Evolutionary conservation across 2,329 filamentous ascomycete genomes (phyloP).

Genomic region (Penicillium sp.): DNA sequence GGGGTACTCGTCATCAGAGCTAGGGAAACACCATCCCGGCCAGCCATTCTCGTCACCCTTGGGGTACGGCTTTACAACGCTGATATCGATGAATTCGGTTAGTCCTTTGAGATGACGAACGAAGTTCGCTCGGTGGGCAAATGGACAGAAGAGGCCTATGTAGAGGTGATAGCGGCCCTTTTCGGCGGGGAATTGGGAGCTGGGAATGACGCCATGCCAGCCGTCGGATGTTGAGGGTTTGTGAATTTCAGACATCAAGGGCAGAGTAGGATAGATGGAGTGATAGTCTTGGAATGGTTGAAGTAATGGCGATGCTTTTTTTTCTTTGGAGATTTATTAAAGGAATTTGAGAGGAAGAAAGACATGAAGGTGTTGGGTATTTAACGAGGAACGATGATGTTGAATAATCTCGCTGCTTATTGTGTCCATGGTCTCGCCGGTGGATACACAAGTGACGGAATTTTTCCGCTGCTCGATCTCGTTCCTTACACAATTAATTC

Average conservation of each 20-base stretch:
- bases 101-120: slow-evolving; percentile 63
- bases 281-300: too few species aligned
- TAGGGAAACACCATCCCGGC: slow-evolving; percentile 65
- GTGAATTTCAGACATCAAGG: slow-evolving; percentile 21
- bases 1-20: slow-evolving; percentile 57
- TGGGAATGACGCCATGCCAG: slow-evolving; percentile 58
- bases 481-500: background rate
- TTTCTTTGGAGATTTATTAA: too few species aligned
- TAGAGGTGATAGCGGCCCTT: slow-evolving; percentile 60
- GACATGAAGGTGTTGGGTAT: background rate
- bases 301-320: background rate
- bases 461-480: background rate
- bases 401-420: background rate
- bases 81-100: slow-evolving; percentile 57
- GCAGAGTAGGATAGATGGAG: background rate
- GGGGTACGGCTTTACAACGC: slow-evolving; percentile 66
- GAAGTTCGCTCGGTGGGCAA: slow-evolving; percentile 64
- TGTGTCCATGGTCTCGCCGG: background rate
- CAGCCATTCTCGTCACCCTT: slow-evolving; percentile 67
- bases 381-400: background rate
- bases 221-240: slow-evolving; percentile 30
- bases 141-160: slow-evolving; percentile 66
- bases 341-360: background rate
- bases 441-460: background rate
- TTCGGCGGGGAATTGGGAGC: slow-evolving; percentile 54